Conservation (phyloP, 768 basidiomycete genomes). For the Pisolithus albus region DNA sequence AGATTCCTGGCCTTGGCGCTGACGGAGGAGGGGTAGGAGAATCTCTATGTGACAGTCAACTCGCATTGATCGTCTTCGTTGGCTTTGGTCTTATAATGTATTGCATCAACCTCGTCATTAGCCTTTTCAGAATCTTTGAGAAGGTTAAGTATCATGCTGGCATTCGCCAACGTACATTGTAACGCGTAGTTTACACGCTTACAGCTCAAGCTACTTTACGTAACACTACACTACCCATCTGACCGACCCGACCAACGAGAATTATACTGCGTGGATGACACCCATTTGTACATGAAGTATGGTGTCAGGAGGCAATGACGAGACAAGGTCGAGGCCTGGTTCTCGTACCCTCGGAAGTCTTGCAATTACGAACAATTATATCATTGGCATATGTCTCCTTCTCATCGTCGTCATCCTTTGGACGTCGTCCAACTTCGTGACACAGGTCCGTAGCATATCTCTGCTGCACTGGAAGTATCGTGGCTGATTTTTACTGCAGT, state of each 20-base stretch:
- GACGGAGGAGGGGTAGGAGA: conserved; percentile 44
- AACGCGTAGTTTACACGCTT: too few species aligned
- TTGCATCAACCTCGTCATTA: conserved; percentile 79
- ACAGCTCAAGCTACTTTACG: too few species aligned
- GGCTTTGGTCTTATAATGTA: conserved; percentile 74
- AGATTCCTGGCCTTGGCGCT: conserved; percentile 28
- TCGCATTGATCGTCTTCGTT: conserved; percentile 72
- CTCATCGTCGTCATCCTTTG: conserved; percentile 77
- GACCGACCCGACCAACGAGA: too few species aligned
- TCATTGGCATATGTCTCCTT: conserved; percentile 61
- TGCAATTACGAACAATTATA: conserved; percentile 33
- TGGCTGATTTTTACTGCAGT: conserved; percentile 25
- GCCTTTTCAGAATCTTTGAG: conserved; percentile 80
- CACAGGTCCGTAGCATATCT: conserved; percentile 46
- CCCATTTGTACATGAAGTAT: conserved; percentile 12
- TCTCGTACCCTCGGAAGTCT: background rate
- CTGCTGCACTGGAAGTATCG: background rate
- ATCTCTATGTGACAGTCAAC: conserved; percentile 65
- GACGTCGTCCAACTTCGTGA: conserved; percentile 85
- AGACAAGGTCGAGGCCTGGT: conserved; percentile 6
- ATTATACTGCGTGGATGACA: too few species aligned
- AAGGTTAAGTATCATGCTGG: conserved; percentile 73
- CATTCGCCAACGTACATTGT: conserved; percentile 18
- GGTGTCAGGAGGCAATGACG: conserved; percentile 9
- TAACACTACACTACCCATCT: too few species aligned